Evolutionary conservation across 352 stramenopile genomes (phyloP).

Genomic region (Phytophthora boehmeriae): DNA sequence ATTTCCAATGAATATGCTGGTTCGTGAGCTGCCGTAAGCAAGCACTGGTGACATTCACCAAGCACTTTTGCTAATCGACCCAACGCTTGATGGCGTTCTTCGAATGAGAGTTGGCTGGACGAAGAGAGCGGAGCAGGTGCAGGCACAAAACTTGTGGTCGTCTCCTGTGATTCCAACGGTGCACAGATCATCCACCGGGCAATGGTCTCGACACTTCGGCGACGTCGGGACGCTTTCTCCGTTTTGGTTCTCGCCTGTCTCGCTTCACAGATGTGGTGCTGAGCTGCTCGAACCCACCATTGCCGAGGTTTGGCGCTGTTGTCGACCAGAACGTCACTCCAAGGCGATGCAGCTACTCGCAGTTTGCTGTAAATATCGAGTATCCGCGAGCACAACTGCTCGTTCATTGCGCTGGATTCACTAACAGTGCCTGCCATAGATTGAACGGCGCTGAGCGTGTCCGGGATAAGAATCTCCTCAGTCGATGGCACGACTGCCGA

Average conservation of each 20-base stretch:
- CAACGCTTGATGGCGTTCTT: slow-evolving; percentile 3
- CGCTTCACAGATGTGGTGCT: slow-evolving; percentile 9
- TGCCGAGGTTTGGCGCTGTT: slow-evolving; percentile 13
- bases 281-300: slow-evolving; percentile 10
- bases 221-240: not conserved
- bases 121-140: not conserved
- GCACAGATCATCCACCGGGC: slow-evolving; percentile 8
- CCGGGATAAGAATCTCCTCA: slow-evolving; percentile 3
- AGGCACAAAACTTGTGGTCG: not conserved
- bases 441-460: slow-evolving; percentile 12
- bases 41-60: slow-evolving; percentile 11
- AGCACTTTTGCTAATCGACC: slow-evolving; percentile 5
- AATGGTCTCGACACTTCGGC: not conserved
- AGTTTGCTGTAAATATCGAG: slow-evolving; percentile 21
- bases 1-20: slow-evolving; percentile 6
- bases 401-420: slow-evolving; percentile 19
- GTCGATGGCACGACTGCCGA: not conserved
- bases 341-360: slow-evolving; percentile 6
- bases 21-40: slow-evolving; percentile 15
- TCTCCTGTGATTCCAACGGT: not conserved
- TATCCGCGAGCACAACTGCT: slow-evolving; percentile 12
- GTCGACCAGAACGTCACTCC: slow-evolving; percentile 2
- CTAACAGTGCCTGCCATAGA: slow-evolving; percentile 8
- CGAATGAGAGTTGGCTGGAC: not conserved
- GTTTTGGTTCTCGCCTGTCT: slow-evolving; percentile 5